Conservation (phyloP, 306 rosid species). For the Vachellia pachyceras region DNA sequence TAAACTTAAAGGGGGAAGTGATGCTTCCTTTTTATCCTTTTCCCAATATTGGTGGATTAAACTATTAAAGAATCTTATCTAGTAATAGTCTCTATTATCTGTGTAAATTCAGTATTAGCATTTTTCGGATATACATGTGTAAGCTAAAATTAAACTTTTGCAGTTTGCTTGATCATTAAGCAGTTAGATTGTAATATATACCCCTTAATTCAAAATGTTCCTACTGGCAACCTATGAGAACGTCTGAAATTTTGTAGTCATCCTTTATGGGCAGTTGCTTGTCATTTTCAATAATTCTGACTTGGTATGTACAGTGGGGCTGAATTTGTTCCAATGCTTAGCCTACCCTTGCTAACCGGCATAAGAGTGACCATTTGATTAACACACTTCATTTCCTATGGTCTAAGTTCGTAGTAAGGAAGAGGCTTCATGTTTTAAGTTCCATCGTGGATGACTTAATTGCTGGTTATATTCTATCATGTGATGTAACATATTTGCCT, state of each 20-base stretch:
- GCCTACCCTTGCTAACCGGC: background rate
- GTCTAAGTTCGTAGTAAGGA: background rate
- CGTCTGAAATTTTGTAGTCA: background rate
- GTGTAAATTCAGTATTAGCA: background rate
- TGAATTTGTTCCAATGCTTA: background rate
- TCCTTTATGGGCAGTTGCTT: background rate
- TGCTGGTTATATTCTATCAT: background rate
- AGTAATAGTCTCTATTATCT: background rate
- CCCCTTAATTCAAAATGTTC: background rate
- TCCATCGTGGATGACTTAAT: background rate
- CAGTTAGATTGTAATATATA: background rate
- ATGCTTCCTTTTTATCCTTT: background rate
- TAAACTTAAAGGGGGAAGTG: constrained; percentile 17
- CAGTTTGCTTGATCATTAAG: background rate
- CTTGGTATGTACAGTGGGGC: background rate
- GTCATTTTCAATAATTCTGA: background rate
- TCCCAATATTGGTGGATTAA: background rate
- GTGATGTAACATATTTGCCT: constrained; percentile 1
- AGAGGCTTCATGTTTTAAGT: background rate
- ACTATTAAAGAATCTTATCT: background rate
- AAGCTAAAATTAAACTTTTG: background rate
- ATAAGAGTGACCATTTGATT: background rate
- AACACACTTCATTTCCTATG: background rate
- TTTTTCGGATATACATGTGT: background rate
- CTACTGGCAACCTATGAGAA: background rate